These are phyloP conservation scores for Diaporthe longicolla DNA, from an alignment of 2,329 filamentous ascomycete species.

Conservation along the genomic window DNA sequence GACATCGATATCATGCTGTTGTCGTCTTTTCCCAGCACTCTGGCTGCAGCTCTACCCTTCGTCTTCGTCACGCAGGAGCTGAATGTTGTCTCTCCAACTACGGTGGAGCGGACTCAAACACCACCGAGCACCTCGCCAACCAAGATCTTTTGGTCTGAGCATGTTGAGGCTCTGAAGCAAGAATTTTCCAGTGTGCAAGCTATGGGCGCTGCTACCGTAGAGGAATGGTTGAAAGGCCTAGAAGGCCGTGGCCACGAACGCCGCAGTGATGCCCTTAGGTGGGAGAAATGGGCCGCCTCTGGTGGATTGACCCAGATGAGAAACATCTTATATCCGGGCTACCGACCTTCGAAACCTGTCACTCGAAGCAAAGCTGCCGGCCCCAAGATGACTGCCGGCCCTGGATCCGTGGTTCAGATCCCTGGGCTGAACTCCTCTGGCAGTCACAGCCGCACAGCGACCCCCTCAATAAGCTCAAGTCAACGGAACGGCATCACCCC, in stretches of 20 bases:
- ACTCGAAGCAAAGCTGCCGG: conserved; percentile 2
- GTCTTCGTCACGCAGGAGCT: conserved; percentile 74
- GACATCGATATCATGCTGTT: conserved; percentile 79
- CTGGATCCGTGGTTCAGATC: conserved; percentile 30
- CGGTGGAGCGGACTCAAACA: conserved; percentile 66
- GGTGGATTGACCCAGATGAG: conserved; percentile 58
- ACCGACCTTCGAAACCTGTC: conserved; percentile 32
- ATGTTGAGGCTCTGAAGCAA: conserved; percentile 73
- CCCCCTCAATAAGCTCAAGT: conserved; percentile 36
- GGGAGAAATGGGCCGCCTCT: conserved; percentile 79
- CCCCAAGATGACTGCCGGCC: not conserved
- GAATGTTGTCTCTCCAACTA: conserved; percentile 70
- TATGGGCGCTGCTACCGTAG: conserved; percentile 77
- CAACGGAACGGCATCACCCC: conserved; percentile 37
- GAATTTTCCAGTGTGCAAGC: conserved; percentile 75
- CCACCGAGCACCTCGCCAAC: conserved; percentile 65
- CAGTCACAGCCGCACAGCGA: conserved; percentile 26
- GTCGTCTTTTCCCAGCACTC: conserved; percentile 68
- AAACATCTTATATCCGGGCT: conserved; percentile 48
- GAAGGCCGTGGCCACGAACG: conserved; percentile 72
- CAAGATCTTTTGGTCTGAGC: conserved; percentile 75
- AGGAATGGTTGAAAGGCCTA: conserved; percentile 86
- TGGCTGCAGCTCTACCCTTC: conserved; percentile 79
- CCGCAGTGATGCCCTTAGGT: conserved; percentile 74
- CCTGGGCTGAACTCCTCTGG: conserved; percentile 32